A percentile compares a stretch with the other conserved stretches of the same genome.
Conservation (phyloP, 225 moss, liverwort and hornwort species). For the Lunularia cruciata region DNA sequence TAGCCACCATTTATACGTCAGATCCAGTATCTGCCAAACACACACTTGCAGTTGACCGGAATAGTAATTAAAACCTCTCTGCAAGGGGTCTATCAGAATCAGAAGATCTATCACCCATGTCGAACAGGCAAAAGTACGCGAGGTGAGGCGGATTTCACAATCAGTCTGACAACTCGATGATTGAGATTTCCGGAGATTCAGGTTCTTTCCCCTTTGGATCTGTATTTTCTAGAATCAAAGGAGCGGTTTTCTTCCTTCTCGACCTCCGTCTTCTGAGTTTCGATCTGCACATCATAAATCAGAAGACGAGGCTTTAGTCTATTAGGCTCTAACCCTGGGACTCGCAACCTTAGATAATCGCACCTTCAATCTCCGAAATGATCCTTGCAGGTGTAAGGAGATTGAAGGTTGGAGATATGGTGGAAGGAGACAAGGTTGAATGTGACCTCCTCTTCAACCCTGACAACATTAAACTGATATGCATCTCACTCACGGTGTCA, state of each 20-base stretch:
- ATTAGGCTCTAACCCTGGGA: too few species aligned
- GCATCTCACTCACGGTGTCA: too few species aligned
- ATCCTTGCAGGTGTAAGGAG: neutral
- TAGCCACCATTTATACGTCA: neutral
- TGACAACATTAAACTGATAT: neutral
- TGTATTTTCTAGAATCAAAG: neutral
- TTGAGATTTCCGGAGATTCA: neutral
- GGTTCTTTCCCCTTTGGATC: neutral
- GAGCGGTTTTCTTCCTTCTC: neutral
- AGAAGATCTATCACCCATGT: too few species aligned
- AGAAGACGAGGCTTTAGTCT: neutral
- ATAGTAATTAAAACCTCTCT: neutral
- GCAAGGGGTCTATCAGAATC: too few species aligned
- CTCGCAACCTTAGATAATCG: neutral
- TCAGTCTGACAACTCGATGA: slow-evolving; percentile 13
- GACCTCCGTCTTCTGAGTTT: neutral
- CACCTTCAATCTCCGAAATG: neutral
- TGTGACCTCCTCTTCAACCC: neutral
- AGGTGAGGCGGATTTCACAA: neutral
- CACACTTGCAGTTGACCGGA: neutral
- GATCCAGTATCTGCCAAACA: neutral
- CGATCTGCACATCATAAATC: neutral
- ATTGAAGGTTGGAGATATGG: neutral
- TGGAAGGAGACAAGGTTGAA: neutral
- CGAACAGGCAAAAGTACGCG: too few species aligned